Evolutionary conservation across 23 red algal genomes (phyloP).

Genomic region (Gracilaria vermiculophylla): DNA sequence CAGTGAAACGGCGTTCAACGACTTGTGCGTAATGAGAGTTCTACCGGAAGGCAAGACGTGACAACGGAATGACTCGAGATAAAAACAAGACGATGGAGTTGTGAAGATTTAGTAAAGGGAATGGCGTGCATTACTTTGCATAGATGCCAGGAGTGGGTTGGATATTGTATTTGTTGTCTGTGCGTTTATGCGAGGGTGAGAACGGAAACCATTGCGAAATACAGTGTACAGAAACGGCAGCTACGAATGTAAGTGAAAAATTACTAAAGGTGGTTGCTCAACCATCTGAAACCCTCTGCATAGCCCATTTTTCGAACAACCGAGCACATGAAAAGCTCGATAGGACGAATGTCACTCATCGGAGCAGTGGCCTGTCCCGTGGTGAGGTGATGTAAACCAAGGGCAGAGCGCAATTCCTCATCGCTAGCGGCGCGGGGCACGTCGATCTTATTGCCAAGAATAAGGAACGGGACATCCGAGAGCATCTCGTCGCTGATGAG

Average conservation of each 20-base stretch:
- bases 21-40: conserved; percentile 23
- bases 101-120: not conserved
- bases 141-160: not conserved
- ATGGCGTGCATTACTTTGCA: too few species aligned
- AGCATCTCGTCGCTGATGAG: conserved; percentile 92
- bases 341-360: conserved; percentile 85
- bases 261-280: conserved; percentile 78
- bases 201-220: conserved; percentile 29
- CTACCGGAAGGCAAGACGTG: not conserved
- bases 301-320: conserved; percentile 96
- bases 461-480: conserved; percentile 96
- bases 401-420: conserved; percentile 89
- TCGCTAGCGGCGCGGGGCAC: conserved; percentile 87
- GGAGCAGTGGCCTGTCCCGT: conserved; percentile 84
- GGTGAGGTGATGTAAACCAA: conserved; percentile 94
- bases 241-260: not conserved
- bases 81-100: not conserved
- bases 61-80: not conserved
- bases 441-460: conserved; percentile 99
- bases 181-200: conserved; percentile 9
- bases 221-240: not conserved
- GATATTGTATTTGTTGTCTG: not conserved
- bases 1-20: conserved; percentile 54
- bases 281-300: conserved; percentile 96
- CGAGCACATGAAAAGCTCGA: conserved; percentile 98